phyloP scores from a whole-genome alignment of 2,329 filamentous ascomycete genomes.

The Elsinoe fawcettii region DNA sequence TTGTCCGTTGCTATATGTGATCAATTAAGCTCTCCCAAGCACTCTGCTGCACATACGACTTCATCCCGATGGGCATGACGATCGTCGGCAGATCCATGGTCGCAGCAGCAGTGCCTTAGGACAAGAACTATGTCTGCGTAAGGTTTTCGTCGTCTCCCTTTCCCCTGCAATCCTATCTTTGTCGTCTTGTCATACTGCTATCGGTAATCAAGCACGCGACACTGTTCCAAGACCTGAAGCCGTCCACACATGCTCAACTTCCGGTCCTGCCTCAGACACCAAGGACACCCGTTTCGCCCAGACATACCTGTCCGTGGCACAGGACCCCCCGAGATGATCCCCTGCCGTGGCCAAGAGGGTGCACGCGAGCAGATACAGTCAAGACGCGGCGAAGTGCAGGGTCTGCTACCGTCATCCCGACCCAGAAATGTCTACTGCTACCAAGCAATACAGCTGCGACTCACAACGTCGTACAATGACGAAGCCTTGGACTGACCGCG shows the following conservation, averaged over 20 bases:
- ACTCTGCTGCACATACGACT: not conserved
- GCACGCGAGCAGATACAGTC: slow-evolving; percentile 8
- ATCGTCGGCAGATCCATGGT: not conserved
- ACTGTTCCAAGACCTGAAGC: not conserved
- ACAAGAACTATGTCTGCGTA: slow-evolving; percentile 15
- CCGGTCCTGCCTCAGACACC: slow-evolving; percentile 9
- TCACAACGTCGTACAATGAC: slow-evolving; percentile 12
- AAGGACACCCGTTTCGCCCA: slow-evolving; percentile 7
- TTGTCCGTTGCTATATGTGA: slow-evolving; percentile 6
- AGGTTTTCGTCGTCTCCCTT: slow-evolving; percentile 9
- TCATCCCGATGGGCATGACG: not conserved
- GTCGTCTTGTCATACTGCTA: not conserved
- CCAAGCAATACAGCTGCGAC: slow-evolving; percentile 2
- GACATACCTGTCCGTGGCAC: not conserved
- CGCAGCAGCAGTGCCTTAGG: slow-evolving; percentile 1
- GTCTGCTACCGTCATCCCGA: slow-evolving; percentile 3
- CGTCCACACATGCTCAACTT: not conserved
- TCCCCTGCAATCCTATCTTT: not conserved
- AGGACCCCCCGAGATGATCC: not conserved
- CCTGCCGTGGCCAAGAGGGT: not conserved
- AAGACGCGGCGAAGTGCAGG: slow-evolving; percentile 3
- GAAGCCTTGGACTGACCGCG: not conserved
- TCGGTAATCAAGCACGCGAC: slow-evolving; percentile 12
- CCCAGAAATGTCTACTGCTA: not conserved
- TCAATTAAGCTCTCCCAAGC: slow-evolving; percentile 11